Base-by-base conservation (phyloP, 2,329 filamentous ascomycete species). In the Cordyceps cicadae region DNA sequence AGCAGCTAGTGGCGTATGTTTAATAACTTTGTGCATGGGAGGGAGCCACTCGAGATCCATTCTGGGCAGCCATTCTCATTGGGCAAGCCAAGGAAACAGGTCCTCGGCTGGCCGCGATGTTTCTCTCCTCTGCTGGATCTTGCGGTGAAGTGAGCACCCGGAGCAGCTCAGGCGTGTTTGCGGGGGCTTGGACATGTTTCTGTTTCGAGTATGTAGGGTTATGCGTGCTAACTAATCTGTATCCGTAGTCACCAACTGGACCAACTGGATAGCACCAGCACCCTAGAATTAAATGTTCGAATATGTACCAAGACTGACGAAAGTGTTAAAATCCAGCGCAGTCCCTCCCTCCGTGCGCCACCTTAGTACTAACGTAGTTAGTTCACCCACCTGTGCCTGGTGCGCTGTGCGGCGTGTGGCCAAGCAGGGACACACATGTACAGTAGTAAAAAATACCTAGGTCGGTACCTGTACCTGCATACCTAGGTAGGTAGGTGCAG, bases 1-100 rank as follows among this genome's bases (percentile, higher is more conserved):
- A 52, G 59, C 59, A 52, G 59, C 59, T 61, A 61, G 59, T 55
- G 59, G 59, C 59, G 53, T 39, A 61, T 37, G 59, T 61, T 61
- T 61, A 61, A 61, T 61, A 56, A 61, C 52, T 5, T 45, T 39
- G 45, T 61, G 59, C 59, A 61, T 29, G 41, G 53, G 29, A 24
- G 24, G 34, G 59, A 56, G 53, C 59, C 59, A 61, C 59, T 59
- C 57, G 26, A 48, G 41, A 26, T 54, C 49, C 49, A 48, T 59
- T 46, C 19, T 37, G 26, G n/a, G 11, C n/a, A n/a, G 49, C n/a
- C 48, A 26, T 52, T 45, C 45, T 45, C 45, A 52, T 59, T 57
- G 48, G 55, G 37, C 48, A 37, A 37, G 26, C n/a, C 6, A 43
- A 24, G 48, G n/a, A 52, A 43, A 37, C 48, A 59, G 5, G 29